Conservation (phyloP, 1,139 yeast species). For the Kazachstania sp. region DNA sequence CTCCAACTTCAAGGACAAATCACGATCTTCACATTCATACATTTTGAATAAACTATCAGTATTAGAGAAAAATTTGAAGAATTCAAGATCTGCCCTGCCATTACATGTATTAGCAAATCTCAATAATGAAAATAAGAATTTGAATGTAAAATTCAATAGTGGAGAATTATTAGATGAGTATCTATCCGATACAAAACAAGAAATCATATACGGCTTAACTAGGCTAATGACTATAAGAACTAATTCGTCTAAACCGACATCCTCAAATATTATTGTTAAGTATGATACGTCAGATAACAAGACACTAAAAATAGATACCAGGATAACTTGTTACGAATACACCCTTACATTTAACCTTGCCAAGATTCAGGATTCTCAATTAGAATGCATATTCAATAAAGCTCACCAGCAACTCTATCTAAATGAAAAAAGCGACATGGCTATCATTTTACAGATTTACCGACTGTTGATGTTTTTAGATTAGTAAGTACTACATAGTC, state of each 20-base stretch:
- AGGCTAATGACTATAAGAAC: background rate
- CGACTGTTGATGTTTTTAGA: background rate
- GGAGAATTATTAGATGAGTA: background rate
- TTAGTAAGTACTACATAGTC: background rate
- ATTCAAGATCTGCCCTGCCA: conserved; percentile 3
- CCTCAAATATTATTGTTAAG: background rate
- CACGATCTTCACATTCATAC: conserved; percentile 17
- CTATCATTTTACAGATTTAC: background rate
- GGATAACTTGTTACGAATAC: background rate
- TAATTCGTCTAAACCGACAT: background rate
- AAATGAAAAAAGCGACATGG: background rate
- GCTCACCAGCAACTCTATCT: background rate
- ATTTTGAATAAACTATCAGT: conserved; percentile 13
- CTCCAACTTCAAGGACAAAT: background rate
- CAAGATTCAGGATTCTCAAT: background rate
- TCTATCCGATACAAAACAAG: background rate
- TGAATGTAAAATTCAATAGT: background rate
- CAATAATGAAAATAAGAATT: background rate
- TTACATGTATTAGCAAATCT: conserved; percentile 6
- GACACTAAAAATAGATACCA: background rate
- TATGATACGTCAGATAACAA: background rate
- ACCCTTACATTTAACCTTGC: background rate
- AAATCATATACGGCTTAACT: background rate
- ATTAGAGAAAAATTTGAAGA: conserved; percentile 2
- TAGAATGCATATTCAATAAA: background rate